Conservation (phyloP, 2,329 filamentous ascomycete species). For the Phaeosphaeria sp. region DNA sequence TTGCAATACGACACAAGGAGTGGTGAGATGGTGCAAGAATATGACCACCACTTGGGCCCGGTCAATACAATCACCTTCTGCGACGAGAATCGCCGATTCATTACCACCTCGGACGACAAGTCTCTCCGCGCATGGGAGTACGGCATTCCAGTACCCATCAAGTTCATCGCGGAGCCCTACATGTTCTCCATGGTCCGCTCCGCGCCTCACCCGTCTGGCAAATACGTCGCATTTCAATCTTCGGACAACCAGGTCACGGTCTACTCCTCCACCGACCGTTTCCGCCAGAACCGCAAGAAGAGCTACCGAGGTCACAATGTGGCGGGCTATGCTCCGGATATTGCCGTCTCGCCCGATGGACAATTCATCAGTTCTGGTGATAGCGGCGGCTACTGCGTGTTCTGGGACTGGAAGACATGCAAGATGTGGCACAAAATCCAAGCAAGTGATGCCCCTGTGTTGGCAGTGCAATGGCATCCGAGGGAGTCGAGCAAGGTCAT, state of each 20-base stretch:
- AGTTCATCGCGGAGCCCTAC: slow-evolving; percentile 95
- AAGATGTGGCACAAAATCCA: slow-evolving; percentile 98
- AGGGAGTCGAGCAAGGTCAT: slow-evolving; percentile 94
- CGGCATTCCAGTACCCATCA: slow-evolving; percentile 97
- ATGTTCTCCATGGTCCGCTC: slow-evolving; percentile 96
- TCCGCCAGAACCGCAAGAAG: slow-evolving; percentile 97
- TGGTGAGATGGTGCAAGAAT: slow-evolving; percentile 88
- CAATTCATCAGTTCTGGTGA: slow-evolving; percentile 90
- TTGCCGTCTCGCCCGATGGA: slow-evolving; percentile 87
- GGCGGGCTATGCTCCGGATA: slow-evolving; percentile 88
- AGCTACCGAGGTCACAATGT: slow-evolving; percentile 95
- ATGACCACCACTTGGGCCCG: slow-evolving; percentile 96
- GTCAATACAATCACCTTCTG: slow-evolving; percentile 98
- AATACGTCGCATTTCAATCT: slow-evolving; percentile 92
- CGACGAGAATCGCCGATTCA: slow-evolving; percentile 92
- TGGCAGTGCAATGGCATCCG: slow-evolving; percentile 95
- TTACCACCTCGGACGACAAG: slow-evolving; percentile 98
- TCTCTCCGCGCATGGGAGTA: slow-evolving; percentile 97
- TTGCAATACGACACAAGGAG: slow-evolving; percentile 92
- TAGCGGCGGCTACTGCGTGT: slow-evolving; percentile 85
- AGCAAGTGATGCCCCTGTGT: slow-evolving; percentile 81
- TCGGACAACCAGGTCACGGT: slow-evolving; percentile 97
- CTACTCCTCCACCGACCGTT: slow-evolving; percentile 92
- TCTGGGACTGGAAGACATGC: slow-evolving; percentile 99
- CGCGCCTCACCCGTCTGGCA: slow-evolving; percentile 83